Evolutionary conservation across 495 filamentous ascomycete species (phyloP).

Genomic region (Hypoxylon fuscum): DNA sequence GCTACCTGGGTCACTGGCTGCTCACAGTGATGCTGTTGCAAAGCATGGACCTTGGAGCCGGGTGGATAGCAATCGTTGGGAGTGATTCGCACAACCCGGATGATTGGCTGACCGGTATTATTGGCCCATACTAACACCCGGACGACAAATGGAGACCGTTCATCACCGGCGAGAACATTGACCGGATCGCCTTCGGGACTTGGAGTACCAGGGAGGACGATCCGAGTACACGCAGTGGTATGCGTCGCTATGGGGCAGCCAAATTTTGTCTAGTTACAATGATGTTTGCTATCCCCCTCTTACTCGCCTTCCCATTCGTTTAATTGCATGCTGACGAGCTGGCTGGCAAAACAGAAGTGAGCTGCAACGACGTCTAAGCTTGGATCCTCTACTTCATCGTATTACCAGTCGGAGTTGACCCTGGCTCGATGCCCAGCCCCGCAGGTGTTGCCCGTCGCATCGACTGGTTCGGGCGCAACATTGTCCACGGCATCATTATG

Average conservation of each 20-base stretch:
- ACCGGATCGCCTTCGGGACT: constrained; percentile 5
- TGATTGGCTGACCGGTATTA: background rate
- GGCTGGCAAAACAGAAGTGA: background rate
- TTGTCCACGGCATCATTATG: background rate
- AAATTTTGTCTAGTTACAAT: constrained; percentile 18
- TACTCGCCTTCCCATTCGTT: constrained; percentile 1
- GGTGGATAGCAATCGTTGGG: constrained; percentile 50
- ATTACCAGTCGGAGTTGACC: background rate
- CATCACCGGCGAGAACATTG: background rate
- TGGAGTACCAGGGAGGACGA: constrained; percentile 6
- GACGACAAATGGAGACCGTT: constrained; percentile 12
- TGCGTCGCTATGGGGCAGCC: constrained; percentile 12
- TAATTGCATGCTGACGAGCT: background rate
- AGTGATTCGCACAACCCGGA: constrained; percentile 44
- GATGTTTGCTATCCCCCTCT: constrained; percentile 4
- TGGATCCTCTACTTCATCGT: background rate
- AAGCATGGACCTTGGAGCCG: constrained; percentile 47
- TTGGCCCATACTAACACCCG: background rate
- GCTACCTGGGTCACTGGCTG: constrained; percentile 51
- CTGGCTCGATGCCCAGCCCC: background rate
- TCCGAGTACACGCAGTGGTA: background rate
- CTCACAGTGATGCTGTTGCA: constrained; percentile 51
- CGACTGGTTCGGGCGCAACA: background rate
- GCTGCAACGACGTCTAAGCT: background rate
- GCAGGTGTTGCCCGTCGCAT: background rate